Percentiles rank a stretch among this genome's conserved stretches.
phyloP scores from a whole-genome alignment of 352 stramenopile genomes.

The Pythium aquatile region DNA sequence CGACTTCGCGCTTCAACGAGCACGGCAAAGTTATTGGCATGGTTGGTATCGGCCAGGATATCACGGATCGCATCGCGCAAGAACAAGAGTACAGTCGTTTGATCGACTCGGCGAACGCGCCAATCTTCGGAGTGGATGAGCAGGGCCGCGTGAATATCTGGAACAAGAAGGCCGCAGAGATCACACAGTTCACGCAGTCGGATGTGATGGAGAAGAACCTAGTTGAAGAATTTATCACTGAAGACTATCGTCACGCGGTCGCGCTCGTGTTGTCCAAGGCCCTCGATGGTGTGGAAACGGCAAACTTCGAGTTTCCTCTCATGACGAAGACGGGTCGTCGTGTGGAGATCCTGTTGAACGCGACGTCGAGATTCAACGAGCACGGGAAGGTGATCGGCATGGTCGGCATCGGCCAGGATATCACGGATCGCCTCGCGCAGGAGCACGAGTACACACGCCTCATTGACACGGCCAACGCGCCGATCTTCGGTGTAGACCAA shows the following conservation, averaged over 20 bases:
- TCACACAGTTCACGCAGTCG: constrained; percentile 31
- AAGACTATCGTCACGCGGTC: neutral
- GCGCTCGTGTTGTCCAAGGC: neutral
- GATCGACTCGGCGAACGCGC: constrained; percentile 73
- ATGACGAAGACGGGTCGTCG: neutral
- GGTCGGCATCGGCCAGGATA: neutral
- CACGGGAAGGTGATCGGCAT: neutral
- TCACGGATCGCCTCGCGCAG: neutral
- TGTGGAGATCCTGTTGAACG: neutral
- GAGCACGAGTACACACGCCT: neutral
- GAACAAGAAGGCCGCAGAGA: constrained; percentile 85
- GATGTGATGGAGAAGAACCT: neutral
- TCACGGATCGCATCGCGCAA: constrained; percentile 54
- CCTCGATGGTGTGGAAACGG: neutral
- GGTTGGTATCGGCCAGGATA: constrained; percentile 69
- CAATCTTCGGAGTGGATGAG: constrained; percentile 83
- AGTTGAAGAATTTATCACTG: neutral
- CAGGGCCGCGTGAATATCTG: constrained; percentile 79
- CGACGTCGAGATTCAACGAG: neutral
- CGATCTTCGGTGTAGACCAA: neutral
- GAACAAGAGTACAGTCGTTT: constrained; percentile 69
- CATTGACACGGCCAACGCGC: neutral
- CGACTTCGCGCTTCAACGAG: constrained; percentile 28
- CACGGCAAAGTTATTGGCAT: constrained; percentile 38
- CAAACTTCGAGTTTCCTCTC: neutral